Base-by-base conservation (phyloP, 129 eudicot genomes). In the Solidago caesia region DNA sequence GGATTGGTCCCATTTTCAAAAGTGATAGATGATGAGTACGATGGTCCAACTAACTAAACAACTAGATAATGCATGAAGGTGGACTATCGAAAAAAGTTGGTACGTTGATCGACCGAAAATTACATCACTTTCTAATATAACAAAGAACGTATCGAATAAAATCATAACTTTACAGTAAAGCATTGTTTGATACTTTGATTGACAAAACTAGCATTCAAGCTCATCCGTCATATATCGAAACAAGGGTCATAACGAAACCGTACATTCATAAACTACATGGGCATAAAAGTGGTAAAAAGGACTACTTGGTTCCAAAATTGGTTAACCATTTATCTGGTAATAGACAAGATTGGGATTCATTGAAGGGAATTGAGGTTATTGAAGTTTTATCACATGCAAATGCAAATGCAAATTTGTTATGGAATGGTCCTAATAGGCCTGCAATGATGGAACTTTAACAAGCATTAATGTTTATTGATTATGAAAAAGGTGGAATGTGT, bases 61-160 rank as follows among this genome's bases (percentile, higher is more conserved):
- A 79, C 78, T 73, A 64, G 78, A 72, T 60, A 46, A 79, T 65
- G 73, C 68, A 79, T 64, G 68, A 79, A 64, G 78, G 77, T 72
- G 67, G 78, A 79, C 68, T 79, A 72, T 79, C 39, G 61, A 55
- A 27, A 62, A 79, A 72, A 64, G 82, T 55, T 72, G 78, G 67
- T 46, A 42, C 26, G 11, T 70, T 27, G 66, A 64, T 57, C 63
- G 26, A 52, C 3, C 7, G 39, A 78, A 78, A 53, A 64, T 68
- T 49, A 71, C 67, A 42, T 26, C 72, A 71, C 77, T 11, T 77
- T 58, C 48, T 41, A 25, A 46, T 64, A 70, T 43, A 51, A 55
- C 8, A 45, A 71, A 77, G 15, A 71, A 44, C 43, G 27, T 15
- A 44, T 71, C 47, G 21, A 71, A 42, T 62, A 41, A 49, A 33